A percentile compares a stretch with the other conserved stretches of the same genome.
phyloP scores from a whole-genome alignment of 169 alveolate genomes.

The Plasmodium adleri region DNA sequence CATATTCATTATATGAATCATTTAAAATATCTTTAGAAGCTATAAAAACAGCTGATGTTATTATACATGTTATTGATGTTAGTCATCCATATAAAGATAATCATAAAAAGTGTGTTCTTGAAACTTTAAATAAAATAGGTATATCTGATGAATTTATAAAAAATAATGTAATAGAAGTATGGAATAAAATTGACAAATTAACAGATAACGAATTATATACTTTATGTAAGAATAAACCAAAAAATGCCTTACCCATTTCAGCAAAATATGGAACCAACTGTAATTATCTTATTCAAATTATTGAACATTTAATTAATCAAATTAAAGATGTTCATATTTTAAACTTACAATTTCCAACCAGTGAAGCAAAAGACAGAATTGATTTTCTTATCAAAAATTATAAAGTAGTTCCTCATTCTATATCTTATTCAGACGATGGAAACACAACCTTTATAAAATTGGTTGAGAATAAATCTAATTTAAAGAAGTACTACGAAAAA shows the following conservation, averaged over 20 bases:
- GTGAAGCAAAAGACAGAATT: slow-evolving; percentile 48
- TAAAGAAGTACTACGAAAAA: slow-evolving; percentile 42
- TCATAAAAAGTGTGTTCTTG: slow-evolving; percentile 87
- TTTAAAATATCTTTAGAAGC: slow-evolving; percentile 90
- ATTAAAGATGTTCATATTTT: slow-evolving; percentile 47
- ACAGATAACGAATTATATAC: slow-evolving; percentile 47
- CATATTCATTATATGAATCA: slow-evolving; percentile 90
- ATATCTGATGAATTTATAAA: slow-evolving; percentile 81
- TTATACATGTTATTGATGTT: slow-evolving; percentile 88
- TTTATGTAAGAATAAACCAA: slow-evolving; percentile 62
- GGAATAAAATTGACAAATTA: slow-evolving; percentile 94
- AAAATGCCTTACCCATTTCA: slow-evolving; percentile 61
- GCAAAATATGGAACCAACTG: slow-evolving; percentile 65
- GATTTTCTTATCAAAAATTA: slow-evolving; percentile 31
- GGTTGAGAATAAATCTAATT: slow-evolving; percentile 50
- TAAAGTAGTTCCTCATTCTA: slow-evolving; percentile 68
- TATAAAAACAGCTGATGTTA: slow-evolving; percentile 89
- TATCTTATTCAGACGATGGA: slow-evolving; percentile 64
- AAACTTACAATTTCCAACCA: slow-evolving; percentile 37
- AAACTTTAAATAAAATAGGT: slow-evolving; percentile 88
- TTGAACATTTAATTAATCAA: slow-evolving; percentile 28
- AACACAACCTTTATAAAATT: slow-evolving; percentile 57
- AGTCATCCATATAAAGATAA: slow-evolving; percentile 86
- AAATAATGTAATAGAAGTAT: slow-evolving; percentile 89
- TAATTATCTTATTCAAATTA: slow-evolving; percentile 47